Evolutionary conservation across 148 eudicot species (phyloP).

Genomic region (Arbutus unedo): DNA sequence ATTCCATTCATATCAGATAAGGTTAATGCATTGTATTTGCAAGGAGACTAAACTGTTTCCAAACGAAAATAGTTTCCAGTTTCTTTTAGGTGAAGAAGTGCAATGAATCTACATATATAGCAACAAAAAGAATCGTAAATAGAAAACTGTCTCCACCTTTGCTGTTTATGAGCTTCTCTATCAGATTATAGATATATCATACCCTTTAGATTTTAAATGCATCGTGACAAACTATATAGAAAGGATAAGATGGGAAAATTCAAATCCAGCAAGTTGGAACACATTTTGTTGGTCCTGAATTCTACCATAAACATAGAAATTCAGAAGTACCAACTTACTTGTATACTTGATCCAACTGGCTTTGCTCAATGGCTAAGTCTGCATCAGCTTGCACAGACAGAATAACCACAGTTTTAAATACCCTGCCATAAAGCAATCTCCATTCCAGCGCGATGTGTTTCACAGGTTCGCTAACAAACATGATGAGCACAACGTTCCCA

Average conservation of each 20-base stretch:
- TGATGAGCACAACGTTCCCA: slow-evolving; percentile 34
- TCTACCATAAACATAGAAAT: neutral
- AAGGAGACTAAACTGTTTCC: neutral
- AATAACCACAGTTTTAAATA: slow-evolving; percentile 39
- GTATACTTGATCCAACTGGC: slow-evolving; percentile 31
- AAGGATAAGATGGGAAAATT: neutral
- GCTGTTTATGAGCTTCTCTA: neutral
- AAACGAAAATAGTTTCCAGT: neutral
- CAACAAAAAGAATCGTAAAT: neutral
- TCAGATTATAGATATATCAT: neutral
- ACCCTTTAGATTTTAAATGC: neutral
- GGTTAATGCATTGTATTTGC: neutral
- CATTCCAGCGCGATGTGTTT: slow-evolving; percentile 38
- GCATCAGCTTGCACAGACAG: slow-evolving; percentile 27
- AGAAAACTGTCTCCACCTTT: neutral
- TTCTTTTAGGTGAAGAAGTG: neutral
- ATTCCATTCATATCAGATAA: neutral
- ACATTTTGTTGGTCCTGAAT: neutral
- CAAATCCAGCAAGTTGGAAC: neutral
- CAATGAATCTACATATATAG: neutral
- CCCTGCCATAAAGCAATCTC: slow-evolving; percentile 37
- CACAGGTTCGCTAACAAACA: slow-evolving; percentile 34
- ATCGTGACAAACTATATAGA: neutral
- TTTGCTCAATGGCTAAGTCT: slow-evolving; percentile 33
- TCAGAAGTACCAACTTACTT: slow-evolving; percentile 20